These are phyloP conservation scores for Yarrowia keelungensis DNA, from an alignment of 805 yeast species.

Conservation along the genomic window DNA sequence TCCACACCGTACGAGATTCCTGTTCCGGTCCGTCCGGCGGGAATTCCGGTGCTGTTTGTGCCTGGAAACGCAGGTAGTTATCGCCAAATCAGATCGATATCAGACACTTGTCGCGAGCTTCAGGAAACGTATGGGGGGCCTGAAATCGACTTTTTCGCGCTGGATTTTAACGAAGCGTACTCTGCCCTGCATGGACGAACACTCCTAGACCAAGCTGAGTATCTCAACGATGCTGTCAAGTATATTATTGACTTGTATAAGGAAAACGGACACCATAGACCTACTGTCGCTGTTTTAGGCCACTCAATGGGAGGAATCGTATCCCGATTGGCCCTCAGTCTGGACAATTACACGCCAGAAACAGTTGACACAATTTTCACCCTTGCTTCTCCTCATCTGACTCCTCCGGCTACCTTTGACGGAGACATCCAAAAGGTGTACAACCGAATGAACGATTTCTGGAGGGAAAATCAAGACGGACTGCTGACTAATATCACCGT, in stretches of 20 bases:
- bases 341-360: slow-evolving; percentile 72
- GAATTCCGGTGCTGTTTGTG: slow-evolving; percentile 88
- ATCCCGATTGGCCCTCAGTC: slow-evolving; percentile 78
- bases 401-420: slow-evolving; percentile 92
- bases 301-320: slow-evolving; percentile 99
- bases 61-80: slow-evolving; percentile 98
- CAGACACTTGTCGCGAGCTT: slow-evolving; percentile 10
- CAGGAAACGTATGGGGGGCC: slow-evolving; percentile 42
- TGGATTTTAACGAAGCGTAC: slow-evolving; percentile 94
- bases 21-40: slow-evolving; percentile 55
- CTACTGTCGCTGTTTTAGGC: slow-evolving; percentile 81
- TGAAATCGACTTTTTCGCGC: slow-evolving; percentile 79
- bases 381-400: slow-evolving; percentile 88
- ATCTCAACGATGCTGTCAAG: slow-evolving; percentile 81
- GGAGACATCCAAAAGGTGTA: slow-evolving; percentile 81
- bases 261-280: slow-evolving; percentile 49
- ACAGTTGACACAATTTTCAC: slow-evolving; percentile 87
- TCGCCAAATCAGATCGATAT: slow-evolving; percentile 58
- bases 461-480: slow-evolving; percentile 64
- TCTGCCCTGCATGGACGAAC: slow-evolving; percentile 97
- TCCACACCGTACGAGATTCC: slow-evolving; percentile 57
- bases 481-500: slow-evolving; percentile 66
- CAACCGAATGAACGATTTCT: slow-evolving; percentile 74
- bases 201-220: slow-evolving; percentile 90
- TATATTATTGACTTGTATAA: slow-evolving; percentile 75